Conservation (phyloP, 768 basidiomycete species). For the Termitomyces sp. region DNA sequence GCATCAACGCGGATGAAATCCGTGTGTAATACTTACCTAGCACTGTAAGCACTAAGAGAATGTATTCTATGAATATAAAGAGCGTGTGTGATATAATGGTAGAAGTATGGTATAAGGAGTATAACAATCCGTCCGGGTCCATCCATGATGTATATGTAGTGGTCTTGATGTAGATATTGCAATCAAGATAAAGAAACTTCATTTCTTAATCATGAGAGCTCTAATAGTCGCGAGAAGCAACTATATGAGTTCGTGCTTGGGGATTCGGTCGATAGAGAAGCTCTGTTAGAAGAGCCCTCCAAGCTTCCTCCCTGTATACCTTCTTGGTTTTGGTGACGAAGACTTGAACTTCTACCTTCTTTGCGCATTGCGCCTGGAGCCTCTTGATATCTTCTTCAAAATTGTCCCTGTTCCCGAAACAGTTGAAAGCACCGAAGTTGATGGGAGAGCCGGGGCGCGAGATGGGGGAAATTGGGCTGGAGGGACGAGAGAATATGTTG, state of each 20-base stretch:
- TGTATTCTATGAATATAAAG: neutral
- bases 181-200: neutral
- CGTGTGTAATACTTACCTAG: too few species aligned
- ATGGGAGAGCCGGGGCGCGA: conserved; percentile 22
- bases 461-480: conserved; percentile 14
- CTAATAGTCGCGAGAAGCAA: neutral
- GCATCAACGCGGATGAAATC: too few species aligned
- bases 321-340: conserved; percentile 10
- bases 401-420: conserved; percentile 24
- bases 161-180: neutral
- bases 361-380: conserved; percentile 18
- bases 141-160: neutral
- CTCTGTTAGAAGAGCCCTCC: neutral
- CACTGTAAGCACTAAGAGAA: neutral
- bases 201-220: neutral
- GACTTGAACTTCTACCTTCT: conserved; percentile 9
- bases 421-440: conserved; percentile 24
- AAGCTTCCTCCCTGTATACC: conserved; percentile 9
- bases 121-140: neutral
- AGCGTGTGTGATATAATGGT: neutral
- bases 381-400: conserved; percentile 29
- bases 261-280: neutral
- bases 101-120: neutral
- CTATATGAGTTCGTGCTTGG: neutral
- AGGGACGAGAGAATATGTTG: conserved; percentile 26